These are phyloP conservation scores for Plasmodium gallinaceum DNA, from an alignment of 169 alveolate species.

Conservation along the genomic window DNA sequence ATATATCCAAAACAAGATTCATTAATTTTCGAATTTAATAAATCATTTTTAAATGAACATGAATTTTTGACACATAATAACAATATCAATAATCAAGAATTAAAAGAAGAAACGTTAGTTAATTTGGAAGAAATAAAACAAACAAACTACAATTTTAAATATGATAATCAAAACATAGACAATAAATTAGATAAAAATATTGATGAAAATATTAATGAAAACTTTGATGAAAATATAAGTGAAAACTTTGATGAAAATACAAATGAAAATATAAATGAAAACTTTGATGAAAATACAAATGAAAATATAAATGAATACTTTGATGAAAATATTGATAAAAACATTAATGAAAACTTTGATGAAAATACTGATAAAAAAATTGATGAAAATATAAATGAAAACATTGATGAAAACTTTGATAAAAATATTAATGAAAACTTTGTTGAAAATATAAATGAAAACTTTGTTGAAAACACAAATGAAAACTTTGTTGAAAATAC, in stretches of 20 bases:
- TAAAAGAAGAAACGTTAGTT: neutral
- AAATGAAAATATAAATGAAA: neutral
- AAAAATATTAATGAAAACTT: slow-evolving; percentile 2
- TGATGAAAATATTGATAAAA: neutral
- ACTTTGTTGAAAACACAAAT: neutral
- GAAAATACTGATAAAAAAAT: neutral
- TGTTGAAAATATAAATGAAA: neutral
- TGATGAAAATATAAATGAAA: neutral
- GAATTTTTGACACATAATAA: neutral
- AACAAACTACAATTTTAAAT: neutral
- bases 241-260: neutral
- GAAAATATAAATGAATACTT: neutral
- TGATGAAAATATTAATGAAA: neutral
- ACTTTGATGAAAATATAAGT: neutral
- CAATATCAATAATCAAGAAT: neutral
- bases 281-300: neutral
- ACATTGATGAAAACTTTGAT: neutral
- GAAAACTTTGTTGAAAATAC: neutral
- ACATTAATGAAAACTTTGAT: neutral
- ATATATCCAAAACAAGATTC: slow-evolving; percentile 45
- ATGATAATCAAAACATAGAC: neutral
- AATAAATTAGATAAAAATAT: neutral
- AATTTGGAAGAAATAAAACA: neutral
- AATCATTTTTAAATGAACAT: slow-evolving; percentile 26
- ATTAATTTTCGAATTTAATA: slow-evolving; percentile 36